Evolutionary conservation across 2,329 filamentous ascomycete genomes (phyloP).

Genomic region (Aspergillus pseudoviridinutans): DNA sequence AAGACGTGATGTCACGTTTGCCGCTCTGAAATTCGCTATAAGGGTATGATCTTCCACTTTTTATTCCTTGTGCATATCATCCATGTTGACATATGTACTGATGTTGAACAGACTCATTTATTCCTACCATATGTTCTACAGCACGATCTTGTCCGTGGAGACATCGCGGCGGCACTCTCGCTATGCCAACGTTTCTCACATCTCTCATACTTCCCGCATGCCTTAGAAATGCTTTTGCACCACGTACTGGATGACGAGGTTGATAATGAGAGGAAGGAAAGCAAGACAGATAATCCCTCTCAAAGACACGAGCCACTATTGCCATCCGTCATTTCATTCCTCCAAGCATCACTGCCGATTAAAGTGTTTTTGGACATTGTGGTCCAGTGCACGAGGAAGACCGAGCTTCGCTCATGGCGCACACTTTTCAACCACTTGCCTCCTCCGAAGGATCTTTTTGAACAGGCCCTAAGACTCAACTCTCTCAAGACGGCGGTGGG

Average conservation of each 20-base stretch:
- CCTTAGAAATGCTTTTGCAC: slow-evolving; percentile 85
- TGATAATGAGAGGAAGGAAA: slow-evolving; percentile 51
- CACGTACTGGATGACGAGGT: slow-evolving; percentile 93
- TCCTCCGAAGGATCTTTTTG: slow-evolving; percentile 85
- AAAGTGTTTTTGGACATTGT: slow-evolving; percentile 84
- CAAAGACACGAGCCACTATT: slow-evolving; percentile 34
- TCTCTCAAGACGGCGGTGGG: slow-evolving; percentile 92
- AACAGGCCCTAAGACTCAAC: slow-evolving; percentile 80
- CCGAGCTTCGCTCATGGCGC: slow-evolving; percentile 89
- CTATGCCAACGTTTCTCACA: slow-evolving; percentile 81
- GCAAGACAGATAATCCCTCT: slow-evolving; percentile 22
- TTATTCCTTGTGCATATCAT: neutral
- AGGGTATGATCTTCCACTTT: slow-evolving; percentile 56
- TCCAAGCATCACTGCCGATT: slow-evolving; percentile 65
- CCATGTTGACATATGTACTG: slow-evolving; percentile 3
- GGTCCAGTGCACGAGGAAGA: slow-evolving; percentile 95
- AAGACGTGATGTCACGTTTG: slow-evolving; percentile 84
- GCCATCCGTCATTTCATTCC: slow-evolving; percentile 57
- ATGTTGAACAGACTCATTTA: slow-evolving; percentile 70
- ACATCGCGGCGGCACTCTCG: slow-evolving; percentile 74
- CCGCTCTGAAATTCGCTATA: slow-evolving; percentile 82
- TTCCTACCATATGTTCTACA: slow-evolving; percentile 86
- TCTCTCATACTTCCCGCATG: slow-evolving; percentile 88
- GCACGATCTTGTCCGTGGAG: slow-evolving; percentile 70
- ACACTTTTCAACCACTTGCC: slow-evolving; percentile 90